These are phyloP conservation scores for Penicillium occitanis DNA, from an alignment of 2,329 filamentous ascomycete species.

Conservation along the genomic window DNA sequence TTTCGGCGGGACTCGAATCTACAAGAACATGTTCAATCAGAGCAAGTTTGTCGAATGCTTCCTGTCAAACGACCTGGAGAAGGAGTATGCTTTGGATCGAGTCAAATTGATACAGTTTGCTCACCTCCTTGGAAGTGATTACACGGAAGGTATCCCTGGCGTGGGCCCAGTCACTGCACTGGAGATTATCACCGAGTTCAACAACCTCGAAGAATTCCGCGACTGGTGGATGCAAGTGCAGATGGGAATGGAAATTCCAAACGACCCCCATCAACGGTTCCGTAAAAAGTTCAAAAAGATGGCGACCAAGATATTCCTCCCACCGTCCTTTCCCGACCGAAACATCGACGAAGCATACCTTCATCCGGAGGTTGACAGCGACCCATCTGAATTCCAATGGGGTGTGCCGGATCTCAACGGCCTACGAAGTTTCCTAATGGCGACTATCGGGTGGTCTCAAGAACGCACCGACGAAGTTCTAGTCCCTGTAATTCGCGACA, in stretches of 20 bases:
- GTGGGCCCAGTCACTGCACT: constrained; percentile 93
- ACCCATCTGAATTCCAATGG: constrained; percentile 83
- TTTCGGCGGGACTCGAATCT: constrained; percentile 92
- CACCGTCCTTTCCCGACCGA: constrained; percentile 72
- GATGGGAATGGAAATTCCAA: constrained; percentile 57
- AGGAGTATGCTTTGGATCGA: constrained; percentile 84
- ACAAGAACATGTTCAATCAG: constrained; percentile 99
- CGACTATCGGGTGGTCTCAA: constrained; percentile 86
- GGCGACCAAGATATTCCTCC: constrained; percentile 80
- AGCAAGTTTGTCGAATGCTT: constrained; percentile 99
- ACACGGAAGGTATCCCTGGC: constrained; percentile 86
- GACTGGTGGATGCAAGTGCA: constrained; percentile 88
- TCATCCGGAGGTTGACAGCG: constrained; percentile 78
- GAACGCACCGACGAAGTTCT: constrained; percentile 94
- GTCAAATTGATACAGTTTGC: constrained; percentile 85
- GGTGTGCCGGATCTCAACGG: constrained; percentile 90
- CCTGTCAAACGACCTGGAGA: constrained; percentile 76
- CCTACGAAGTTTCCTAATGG: constrained; percentile 79
- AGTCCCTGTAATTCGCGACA: constrained; percentile 90
- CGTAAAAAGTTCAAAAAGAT: constrained; percentile 85
- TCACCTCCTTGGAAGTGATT: constrained; percentile 89
- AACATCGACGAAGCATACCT: constrained; percentile 82
- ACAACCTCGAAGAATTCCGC: constrained; percentile 69
- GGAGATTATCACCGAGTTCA: constrained; percentile 91
- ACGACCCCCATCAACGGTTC: constrained; percentile 64